A percentile compares a stretch with the other conserved stretches of the same genome.
phyloP scores from a whole-genome alignment of 2,329 filamentous ascomycete species.

The Ramularia endophylla region DNA sequence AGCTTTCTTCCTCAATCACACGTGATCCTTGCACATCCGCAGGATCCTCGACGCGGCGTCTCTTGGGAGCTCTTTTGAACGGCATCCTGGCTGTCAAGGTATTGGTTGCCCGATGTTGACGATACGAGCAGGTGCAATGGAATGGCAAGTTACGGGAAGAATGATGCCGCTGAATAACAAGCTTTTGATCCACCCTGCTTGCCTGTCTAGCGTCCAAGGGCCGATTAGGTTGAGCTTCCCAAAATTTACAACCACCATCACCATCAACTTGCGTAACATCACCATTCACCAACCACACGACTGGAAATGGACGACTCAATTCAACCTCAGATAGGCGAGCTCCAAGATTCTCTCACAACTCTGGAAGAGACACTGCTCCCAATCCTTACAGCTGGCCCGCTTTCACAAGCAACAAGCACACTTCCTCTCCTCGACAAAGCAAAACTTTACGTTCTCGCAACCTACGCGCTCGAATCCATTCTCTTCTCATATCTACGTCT shows the following conservation, averaged over 20 bases:
- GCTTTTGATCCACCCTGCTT: too few relatives aligned
- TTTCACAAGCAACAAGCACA: conserved; percentile 66
- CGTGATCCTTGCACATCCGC: too few relatives aligned
- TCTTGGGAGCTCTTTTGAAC: too few relatives aligned
- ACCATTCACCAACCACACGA: neutral
- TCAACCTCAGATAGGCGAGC: conserved; percentile 61
- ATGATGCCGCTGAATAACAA: too few relatives aligned
- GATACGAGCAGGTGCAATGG: too few relatives aligned
- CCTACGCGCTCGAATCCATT: conserved; percentile 85
- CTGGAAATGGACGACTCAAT: conserved; percentile 53
- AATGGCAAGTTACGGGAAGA: too few relatives aligned
- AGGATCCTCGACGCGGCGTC: too few relatives aligned
- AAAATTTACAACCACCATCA: conserved; percentile 1
- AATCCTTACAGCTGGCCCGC: conserved; percentile 52
- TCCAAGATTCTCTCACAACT: conserved; percentile 67
- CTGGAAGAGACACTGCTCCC: conserved; percentile 69
- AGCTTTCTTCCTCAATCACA: too few relatives aligned
- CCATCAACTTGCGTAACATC: conserved; percentile 4
- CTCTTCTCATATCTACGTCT: conserved; percentile 79
- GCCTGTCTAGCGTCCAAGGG: too few relatives aligned
- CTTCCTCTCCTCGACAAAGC: conserved; percentile 91
- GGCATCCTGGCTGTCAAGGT: too few relatives aligned
- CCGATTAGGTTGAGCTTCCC: too few relatives aligned
- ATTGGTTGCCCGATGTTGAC: too few relatives aligned
- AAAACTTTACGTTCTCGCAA: conserved; percentile 81